Evolutionary conservation across 495 filamentous ascomycete species (phyloP).

Genomic region (Neurospora sublineolata): DNA sequence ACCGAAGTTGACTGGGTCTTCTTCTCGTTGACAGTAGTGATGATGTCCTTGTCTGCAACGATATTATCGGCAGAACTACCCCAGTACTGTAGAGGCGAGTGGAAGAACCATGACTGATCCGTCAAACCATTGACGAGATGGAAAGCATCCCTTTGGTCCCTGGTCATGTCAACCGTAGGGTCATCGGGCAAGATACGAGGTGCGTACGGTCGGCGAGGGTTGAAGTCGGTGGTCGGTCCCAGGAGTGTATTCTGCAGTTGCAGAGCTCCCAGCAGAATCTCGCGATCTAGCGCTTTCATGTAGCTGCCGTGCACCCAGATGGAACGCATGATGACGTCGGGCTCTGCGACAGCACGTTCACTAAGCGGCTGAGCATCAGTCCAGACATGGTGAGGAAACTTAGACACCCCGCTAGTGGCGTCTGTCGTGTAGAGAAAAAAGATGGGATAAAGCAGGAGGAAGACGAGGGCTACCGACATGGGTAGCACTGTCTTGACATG

Average conservation of each 20-base stretch:
- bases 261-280: conserved; percentile 49
- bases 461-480: conserved; percentile 48
- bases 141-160: conserved; percentile 33
- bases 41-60: conserved; percentile 43
- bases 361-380: conserved; percentile 52
- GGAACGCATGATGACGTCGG: conserved; percentile 47
- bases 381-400: conserved; percentile 65
- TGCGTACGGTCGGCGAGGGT: conserved; percentile 26
- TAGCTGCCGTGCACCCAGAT: conserved; percentile 52
- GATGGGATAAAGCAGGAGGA: conserved; percentile 53
- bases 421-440: conserved; percentile 55
- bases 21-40: conserved; percentile 51
- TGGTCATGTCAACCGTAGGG: conserved; percentile 19
- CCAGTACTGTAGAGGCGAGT: conserved; percentile 69
- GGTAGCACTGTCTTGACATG: conserved; percentile 57
- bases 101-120: conserved; percentile 50
- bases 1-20: conserved; percentile 43
- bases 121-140: conserved; percentile 41
- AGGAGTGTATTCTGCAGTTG: conserved; percentile 50
- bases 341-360: conserved; percentile 22
- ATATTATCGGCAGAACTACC: conserved; percentile 47
- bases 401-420: conserved; percentile 45
- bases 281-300: conserved; percentile 54
- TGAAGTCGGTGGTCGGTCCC: conserved; percentile 40
- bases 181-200: conserved; percentile 7